Conservation (phyloP, 176 grass and related monocot genomes). For the Oryza rufipogon region DNA sequence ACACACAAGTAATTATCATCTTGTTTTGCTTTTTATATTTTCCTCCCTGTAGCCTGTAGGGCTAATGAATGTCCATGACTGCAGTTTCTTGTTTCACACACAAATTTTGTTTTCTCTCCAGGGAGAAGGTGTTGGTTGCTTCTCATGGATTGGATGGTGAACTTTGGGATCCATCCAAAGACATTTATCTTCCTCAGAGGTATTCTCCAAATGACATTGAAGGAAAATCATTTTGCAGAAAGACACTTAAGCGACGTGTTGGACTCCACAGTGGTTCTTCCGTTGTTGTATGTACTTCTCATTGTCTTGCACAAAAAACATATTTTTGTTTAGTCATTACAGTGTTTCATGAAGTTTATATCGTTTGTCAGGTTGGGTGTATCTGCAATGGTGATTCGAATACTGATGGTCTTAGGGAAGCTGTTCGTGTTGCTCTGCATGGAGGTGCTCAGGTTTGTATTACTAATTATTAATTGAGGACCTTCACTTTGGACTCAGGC, state of each 20-base stretch:
- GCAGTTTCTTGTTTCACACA: slow-evolving; percentile 26
- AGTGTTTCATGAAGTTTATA: not conserved
- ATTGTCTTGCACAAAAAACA: not conserved
- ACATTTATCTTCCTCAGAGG: slow-evolving; percentile 50
- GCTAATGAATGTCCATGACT: not conserved
- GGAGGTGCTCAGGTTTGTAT: slow-evolving; percentile 49
- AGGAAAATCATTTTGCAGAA: slow-evolving; percentile 55
- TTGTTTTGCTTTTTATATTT: not conserved
- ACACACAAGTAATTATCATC: slow-evolving; percentile 50
- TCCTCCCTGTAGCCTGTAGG: not conserved
- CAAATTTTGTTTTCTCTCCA: slow-evolving; percentile 24
- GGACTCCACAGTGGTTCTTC: slow-evolving; percentile 30
- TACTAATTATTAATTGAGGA: slow-evolving; percentile 16
- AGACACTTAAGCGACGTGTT: slow-evolving; percentile 46
- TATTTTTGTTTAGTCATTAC: slow-evolving; percentile 12
- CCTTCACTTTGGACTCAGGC: not conserved
- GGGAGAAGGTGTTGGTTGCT: slow-evolving; percentile 54
- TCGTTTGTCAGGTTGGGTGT: slow-evolving; percentile 51
- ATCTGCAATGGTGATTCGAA: slow-evolving; percentile 42
- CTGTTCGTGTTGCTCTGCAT: slow-evolving; percentile 34
- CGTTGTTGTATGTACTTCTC: slow-evolving; percentile 37
- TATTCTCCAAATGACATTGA: slow-evolving; percentile 60
- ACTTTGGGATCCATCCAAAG: slow-evolving; percentile 58
- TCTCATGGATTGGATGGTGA: slow-evolving; percentile 55
- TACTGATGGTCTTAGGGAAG: slow-evolving; percentile 46